Evolutionary conservation across 2,329 filamentous ascomycete species (phyloP).

Genomic region (Xylariaceae sp.): DNA sequence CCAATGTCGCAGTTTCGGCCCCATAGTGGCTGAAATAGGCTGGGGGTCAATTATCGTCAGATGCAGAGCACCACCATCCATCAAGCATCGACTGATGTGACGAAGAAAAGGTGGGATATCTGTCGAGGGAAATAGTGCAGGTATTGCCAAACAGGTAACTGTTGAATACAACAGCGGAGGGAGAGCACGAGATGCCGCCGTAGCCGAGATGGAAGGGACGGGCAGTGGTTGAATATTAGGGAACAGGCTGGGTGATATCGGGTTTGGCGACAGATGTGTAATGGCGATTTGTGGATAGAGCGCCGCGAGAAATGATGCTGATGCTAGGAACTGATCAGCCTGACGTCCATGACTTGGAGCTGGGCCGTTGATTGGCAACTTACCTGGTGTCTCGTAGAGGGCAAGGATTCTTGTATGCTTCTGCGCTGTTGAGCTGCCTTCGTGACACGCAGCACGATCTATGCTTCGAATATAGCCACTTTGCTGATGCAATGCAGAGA

Average conservation of each 20-base stretch:
- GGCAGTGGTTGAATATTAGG: conserved; percentile 33
- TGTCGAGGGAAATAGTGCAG: conserved; percentile 51
- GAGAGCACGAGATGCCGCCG: conserved; percentile 34
- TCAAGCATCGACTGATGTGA: conserved; percentile 54
- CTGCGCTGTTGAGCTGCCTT: conserved; percentile 15
- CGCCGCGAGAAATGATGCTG: conserved; percentile 47
- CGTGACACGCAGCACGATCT: conserved; percentile 9
- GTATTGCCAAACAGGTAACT: conserved; percentile 52
- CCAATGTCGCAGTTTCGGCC: conserved; percentile 56
- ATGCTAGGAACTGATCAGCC: conserved; percentile 39
- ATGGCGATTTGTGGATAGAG: conserved; percentile 38
- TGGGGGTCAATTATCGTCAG: conserved; percentile 60
- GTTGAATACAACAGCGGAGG: conserved; percentile 43
- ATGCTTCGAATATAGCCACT: conserved; percentile 32
- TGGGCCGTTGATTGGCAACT: conserved; percentile 11
- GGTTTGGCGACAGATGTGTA: conserved; percentile 43
- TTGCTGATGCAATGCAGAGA: conserved; percentile 50
- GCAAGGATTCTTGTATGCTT: conserved; percentile 39
- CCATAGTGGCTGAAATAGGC: conserved; percentile 52
- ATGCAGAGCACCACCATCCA: conserved; percentile 52
- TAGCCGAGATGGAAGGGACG: conserved; percentile 28
- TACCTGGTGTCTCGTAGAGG: conserved; percentile 51
- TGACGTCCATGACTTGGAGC: conserved; percentile 21
- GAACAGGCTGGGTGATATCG: conserved; percentile 39
- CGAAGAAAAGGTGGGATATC: conserved; percentile 54